These are phyloP conservation scores for Cystobasidium pallidum DNA, from an alignment of 1,284 basidiomycete species.

Conservation along the genomic window DNA sequence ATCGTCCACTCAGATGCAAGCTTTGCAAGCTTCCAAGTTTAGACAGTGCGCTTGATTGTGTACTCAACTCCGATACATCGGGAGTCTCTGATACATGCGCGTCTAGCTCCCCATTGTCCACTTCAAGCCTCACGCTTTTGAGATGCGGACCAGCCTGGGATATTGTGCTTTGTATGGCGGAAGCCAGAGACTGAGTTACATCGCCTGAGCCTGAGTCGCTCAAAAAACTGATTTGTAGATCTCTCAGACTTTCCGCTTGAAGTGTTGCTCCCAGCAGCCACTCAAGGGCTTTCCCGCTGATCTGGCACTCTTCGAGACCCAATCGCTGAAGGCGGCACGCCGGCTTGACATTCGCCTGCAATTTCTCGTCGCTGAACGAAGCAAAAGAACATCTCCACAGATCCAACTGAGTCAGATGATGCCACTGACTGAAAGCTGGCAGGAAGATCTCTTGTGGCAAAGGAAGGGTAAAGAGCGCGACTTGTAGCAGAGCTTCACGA, in stretches of 20 bases:
- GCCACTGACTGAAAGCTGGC: constrained; percentile 11
- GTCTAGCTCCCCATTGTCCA: constrained; percentile 21
- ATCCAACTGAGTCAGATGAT: constrained; percentile 34
- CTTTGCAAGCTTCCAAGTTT: constrained; percentile 1
- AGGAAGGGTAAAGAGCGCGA: constrained; percentile 32
- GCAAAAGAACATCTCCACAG: constrained; percentile 36
- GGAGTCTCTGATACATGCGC: neutral
- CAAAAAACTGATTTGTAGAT: constrained; percentile 24
- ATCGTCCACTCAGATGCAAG: constrained; percentile 23
- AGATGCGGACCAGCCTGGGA: constrained; percentile 17
- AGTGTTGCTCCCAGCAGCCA: constrained; percentile 31
- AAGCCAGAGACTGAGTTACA: neutral
- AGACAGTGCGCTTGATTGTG: neutral
- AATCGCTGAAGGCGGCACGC: constrained; percentile 21
- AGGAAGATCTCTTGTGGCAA: constrained; percentile 34
- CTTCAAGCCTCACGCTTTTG: neutral
- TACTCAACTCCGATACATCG: neutral
- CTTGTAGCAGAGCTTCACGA: constrained; percentile 14
- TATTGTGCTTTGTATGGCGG: constrained; percentile 3
- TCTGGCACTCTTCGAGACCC: constrained; percentile 26
- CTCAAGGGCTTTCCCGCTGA: constrained; percentile 1
- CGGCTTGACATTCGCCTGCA: neutral
- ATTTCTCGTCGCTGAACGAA: neutral
- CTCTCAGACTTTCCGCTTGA: constrained; percentile 8
- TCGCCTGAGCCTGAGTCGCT: neutral